Base-by-base conservation (phyloP, 352 stramenopile species). In the Phytophthora europaea region DNA sequence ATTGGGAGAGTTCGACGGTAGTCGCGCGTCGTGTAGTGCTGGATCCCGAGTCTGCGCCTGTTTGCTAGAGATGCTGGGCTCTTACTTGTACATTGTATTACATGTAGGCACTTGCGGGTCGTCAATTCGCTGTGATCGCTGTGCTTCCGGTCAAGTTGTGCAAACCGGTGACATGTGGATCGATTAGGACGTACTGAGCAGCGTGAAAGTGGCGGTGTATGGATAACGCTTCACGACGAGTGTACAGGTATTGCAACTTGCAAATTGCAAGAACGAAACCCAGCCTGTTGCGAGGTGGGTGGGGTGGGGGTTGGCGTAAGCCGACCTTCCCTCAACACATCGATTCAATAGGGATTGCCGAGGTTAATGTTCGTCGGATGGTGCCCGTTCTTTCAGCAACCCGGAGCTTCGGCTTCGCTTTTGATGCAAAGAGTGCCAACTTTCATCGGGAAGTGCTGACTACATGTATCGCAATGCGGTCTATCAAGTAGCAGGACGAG, bases 1-100 rank as follows among this genome's bases (percentile, higher is more conserved):
- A 63, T 75, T 31, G 26, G 54, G 40, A 65, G 36, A 8, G 59
- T 55, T 72, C n/a, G 55, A 20, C 22, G 22, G 56, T 65, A 54
- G 53, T 70, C 53, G 67, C 38, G 47, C 61, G 48, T 75, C 53
- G 61, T 26, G 26, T 56, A 60, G 67, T 61, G 31, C 60, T 43
- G 43, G 43, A 61, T 34, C 58, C 57, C 36, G 50, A 67, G 8
- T 23, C 45, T 65, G 43, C 50, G 31, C 54, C 67, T 71, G 54
- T 70, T 71, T 68, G 67, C 57, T 61, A 56, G 15, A 28, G 18
- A 16, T 48, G 33, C 31, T 52, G 23, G 12, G n/a, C 31, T 63
- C 36, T 12, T 31, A 31, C 28, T 6, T 5, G 28, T 31, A 28
- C 26, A 26, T 26, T n/a, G n/a, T n/a, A 28, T 2, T 28, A 28